Evolutionary conservation across 2,329 filamentous ascomycete species (phyloP).

Genomic region (Gyromitra esculenta): DNA sequence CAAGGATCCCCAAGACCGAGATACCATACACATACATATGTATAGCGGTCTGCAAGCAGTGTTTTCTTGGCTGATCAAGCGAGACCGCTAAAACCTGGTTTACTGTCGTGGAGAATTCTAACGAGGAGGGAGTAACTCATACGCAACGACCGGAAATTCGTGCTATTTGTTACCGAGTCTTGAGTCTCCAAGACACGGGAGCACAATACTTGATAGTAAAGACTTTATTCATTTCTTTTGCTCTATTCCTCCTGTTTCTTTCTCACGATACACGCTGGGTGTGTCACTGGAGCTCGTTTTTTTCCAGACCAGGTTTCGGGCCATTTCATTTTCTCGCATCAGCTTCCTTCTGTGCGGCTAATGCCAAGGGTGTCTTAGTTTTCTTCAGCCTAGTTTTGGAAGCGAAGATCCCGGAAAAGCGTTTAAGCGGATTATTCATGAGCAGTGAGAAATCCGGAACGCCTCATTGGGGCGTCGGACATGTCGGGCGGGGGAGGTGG

Average conservation of each 20-base stretch:
- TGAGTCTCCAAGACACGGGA: neutral
- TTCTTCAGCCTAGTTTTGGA: neutral
- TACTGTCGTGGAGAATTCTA: conserved; percentile 10
- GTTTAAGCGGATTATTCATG: conserved; percentile 27
- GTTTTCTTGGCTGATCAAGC: conserved; percentile 45
- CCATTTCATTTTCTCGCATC: neutral
- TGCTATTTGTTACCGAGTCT: conserved; percentile 40
- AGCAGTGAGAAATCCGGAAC: conserved; percentile 8
- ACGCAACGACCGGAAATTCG: conserved; percentile 29
- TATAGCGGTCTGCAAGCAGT: conserved; percentile 23
- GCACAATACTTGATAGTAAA: neutral
- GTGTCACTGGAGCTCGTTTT: neutral
- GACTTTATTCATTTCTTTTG: neutral
- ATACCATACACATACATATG: conserved; percentile 15
- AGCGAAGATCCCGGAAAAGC: conserved; percentile 24
- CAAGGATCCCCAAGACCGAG: conserved; percentile 22
- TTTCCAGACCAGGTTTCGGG: neutral
- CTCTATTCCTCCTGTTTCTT: neutral
- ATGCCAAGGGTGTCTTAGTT: conserved; percentile 28
- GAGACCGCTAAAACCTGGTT: conserved; percentile 45
- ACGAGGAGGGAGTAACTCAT: neutral
- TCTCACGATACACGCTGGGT: neutral
- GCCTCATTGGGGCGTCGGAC: conserved; percentile 39
- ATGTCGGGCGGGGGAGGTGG: conserved; percentile 34
- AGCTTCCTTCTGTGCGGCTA: conserved; percentile 11